Evolutionary conservation across 129 eudicot species (phyloP).

Genomic region (Centrapalus pauciflorus): DNA sequence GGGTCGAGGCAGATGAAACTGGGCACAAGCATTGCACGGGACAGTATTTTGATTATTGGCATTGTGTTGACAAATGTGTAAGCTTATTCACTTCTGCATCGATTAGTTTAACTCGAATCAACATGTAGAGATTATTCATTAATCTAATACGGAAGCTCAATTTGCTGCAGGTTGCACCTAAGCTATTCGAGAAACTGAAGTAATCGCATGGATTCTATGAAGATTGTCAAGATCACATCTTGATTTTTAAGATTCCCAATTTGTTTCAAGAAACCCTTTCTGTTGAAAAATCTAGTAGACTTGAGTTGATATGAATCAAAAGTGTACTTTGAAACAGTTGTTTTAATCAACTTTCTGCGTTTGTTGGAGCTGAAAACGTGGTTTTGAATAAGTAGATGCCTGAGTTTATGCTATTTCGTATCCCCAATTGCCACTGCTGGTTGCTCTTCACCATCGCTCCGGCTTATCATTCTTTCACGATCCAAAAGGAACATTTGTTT

Average conservation of each 20-base stretch:
- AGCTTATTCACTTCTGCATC: constrained; percentile 5
- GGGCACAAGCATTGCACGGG: constrained; percentile 92
- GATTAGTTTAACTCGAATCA: too few species aligned
- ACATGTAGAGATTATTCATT: background rate
- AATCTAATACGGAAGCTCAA: constrained; percentile 1
- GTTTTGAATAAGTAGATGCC: too few species aligned
- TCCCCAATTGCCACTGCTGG: too few species aligned
- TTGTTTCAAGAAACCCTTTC: constrained; percentile 6
- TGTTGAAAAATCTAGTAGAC: constrained; percentile 24
- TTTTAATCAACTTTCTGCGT: too few species aligned
- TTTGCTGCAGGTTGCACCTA: constrained; percentile 59
- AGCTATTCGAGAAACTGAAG: constrained; percentile 53
- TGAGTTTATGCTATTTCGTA: background rate
- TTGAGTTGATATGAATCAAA: constrained; percentile 26
- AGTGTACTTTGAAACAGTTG: too few species aligned
- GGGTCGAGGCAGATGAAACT: constrained; percentile 73
- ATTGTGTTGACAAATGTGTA: constrained; percentile 80
- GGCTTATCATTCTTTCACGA: background rate
- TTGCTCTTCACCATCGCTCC: too few species aligned
- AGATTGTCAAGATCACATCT: constrained; percentile 9
- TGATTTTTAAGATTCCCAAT: constrained; percentile 9
- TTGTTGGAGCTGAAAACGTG: too few species aligned
- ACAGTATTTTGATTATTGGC: constrained; percentile 86
- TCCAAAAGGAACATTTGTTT: background rate
- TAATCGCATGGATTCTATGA: constrained; percentile 20